Conservation (phyloP, 352 stramenopile genomes). For the Stramenopiles sp. region DNA sequence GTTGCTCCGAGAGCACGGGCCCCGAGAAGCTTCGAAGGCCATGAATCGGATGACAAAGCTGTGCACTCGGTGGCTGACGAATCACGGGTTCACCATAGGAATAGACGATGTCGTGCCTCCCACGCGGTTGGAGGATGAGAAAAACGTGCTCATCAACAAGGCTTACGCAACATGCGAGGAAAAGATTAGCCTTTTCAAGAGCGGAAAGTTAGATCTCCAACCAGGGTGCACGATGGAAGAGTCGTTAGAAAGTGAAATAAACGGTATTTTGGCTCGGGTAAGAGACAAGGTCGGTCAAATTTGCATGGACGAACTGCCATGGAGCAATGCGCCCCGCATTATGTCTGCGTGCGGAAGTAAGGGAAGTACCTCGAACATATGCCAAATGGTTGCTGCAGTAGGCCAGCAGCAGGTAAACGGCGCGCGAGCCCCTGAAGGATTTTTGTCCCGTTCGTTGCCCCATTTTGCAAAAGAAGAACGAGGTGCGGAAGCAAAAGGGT, state of each 20-base stretch:
- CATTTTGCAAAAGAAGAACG: constrained; percentile 83
- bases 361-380: constrained; percentile 95
- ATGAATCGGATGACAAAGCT: constrained; percentile 97
- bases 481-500: constrained; percentile 89
- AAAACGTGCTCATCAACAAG: constrained; percentile 67
- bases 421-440: constrained; percentile 93
- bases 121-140: constrained; percentile 69
- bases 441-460: constrained; percentile 90
- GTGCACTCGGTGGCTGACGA: constrained; percentile 86
- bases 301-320: constrained; percentile 89
- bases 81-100: constrained; percentile 96
- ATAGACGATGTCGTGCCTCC: constrained; percentile 98
- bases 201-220: constrained; percentile 58
- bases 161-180: constrained; percentile 41
- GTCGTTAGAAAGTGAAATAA: constrained; percentile 93
- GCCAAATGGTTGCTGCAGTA: constrained; percentile 99
- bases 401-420: constrained; percentile 94
- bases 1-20: constrained; percentile 81
- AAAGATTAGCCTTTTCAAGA: constrained; percentile 20
- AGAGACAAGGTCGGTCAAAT: constrained; percentile 88
- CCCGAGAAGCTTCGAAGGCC: constrained; percentile 65
- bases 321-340: constrained; percentile 85
- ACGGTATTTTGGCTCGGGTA: constrained; percentile 88
- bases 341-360: constrained; percentile 99
- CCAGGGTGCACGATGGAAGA: constrained; percentile 88